Evolutionary conservation across 2,329 filamentous ascomycete species (phyloP).

Genomic region (Hypoxylon sp.): DNA sequence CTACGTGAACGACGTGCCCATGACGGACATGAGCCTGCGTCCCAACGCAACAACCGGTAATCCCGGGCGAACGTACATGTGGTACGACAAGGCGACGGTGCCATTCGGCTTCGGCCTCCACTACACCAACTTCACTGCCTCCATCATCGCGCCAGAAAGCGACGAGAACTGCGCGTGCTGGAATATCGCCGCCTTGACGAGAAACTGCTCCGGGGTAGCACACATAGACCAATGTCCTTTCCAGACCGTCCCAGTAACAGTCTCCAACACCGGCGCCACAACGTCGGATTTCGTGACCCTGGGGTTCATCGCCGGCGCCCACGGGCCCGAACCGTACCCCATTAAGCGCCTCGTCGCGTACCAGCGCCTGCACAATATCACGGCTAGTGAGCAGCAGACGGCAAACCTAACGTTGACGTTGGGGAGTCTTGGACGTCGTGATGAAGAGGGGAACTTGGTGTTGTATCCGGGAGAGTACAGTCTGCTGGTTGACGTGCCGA

Average conservation of each 20-base stretch:
- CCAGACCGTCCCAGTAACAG: slow-evolving; percentile 52
- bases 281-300: slow-evolving; percentile 61
- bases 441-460: slow-evolving; percentile 59
- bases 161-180: slow-evolving; percentile 7
- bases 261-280: slow-evolving; percentile 56
- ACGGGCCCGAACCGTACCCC: slow-evolving; percentile 58
- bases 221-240: slow-evolving; percentile 57
- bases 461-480: slow-evolving; percentile 62
- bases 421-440: slow-evolving; percentile 57
- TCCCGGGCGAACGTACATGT: slow-evolving; percentile 63
- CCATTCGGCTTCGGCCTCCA: slow-evolving; percentile 62
- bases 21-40: slow-evolving; percentile 63
- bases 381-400: slow-evolving; percentile 42
- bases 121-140: slow-evolving; percentile 59
- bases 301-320: slow-evolving; percentile 56
- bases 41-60: slow-evolving; percentile 54
- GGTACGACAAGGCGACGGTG: slow-evolving; percentile 60
- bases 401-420: slow-evolving; percentile 58
- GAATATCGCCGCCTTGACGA: slow-evolving; percentile 54
- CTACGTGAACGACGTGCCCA: slow-evolving; percentile 59
- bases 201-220: slow-evolving; percentile 45
- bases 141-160: slow-evolving; percentile 15
- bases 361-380: slow-evolving; percentile 52
- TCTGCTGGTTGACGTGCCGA: slow-evolving; percentile 56
- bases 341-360: slow-evolving; percentile 61